Conservation (phyloP, 345 rosid species). For the Linum lewisii region DNA sequence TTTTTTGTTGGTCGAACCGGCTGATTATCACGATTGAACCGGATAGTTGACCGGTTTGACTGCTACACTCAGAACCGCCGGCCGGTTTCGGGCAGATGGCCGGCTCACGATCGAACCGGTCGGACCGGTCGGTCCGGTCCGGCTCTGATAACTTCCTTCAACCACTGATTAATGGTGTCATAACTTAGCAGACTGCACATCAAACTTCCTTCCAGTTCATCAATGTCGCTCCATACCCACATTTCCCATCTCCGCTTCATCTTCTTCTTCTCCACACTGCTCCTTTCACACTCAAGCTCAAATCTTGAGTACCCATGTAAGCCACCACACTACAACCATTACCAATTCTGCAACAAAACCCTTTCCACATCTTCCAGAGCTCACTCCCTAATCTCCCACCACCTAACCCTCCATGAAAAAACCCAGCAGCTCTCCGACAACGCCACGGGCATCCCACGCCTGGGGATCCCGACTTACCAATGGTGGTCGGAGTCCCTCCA, state of each 20-base stretch:
- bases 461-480: conserved; percentile 72
- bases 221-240: neutral
- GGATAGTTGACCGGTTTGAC: too few relatives aligned
- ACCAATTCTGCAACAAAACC: conserved; percentile 64
- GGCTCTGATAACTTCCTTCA: too few relatives aligned
- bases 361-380: conserved; percentile 41
- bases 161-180: too few relatives aligned
- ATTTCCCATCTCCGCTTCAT: neutral
- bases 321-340: conserved; percentile 38
- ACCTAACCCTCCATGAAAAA: conserved; percentile 71
- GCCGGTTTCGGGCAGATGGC: too few relatives aligned
- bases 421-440: conserved; percentile 55
- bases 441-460: conserved; percentile 60
- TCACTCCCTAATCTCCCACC: conserved; percentile 54
- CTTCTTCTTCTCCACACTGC: neutral
- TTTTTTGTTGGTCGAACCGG: too few relatives aligned
- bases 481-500: conserved; percentile 99
- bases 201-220: too few relatives aligned
- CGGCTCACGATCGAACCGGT: too few relatives aligned
- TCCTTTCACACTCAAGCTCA: neutral
- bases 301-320: conserved; percentile 45
- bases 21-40: too few relatives aligned
- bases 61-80: too few relatives aligned
- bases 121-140: too few relatives aligned
- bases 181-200: too few relatives aligned